These are phyloP conservation scores for Saksenaea vasiformis DNA, from an alignment of 371 early-diverging fungal genomes.

Conservation along the genomic window DNA sequence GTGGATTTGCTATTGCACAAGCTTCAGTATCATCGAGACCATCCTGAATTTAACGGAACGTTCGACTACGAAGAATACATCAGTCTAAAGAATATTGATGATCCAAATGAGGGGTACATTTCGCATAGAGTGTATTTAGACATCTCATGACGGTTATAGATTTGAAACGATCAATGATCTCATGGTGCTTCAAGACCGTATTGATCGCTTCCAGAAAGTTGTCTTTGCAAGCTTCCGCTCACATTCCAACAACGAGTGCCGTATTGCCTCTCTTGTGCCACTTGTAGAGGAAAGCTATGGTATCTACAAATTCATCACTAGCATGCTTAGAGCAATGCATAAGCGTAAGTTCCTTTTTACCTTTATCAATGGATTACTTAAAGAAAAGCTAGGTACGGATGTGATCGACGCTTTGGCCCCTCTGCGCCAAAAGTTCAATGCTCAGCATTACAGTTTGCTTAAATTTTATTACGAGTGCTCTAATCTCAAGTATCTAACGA, in stretches of 20 bases:
- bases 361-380: neutral
- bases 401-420: constrained; percentile 89
- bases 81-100: constrained; percentile 89
- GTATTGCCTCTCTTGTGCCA: constrained; percentile 94
- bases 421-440: constrained; percentile 83
- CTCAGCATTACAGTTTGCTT: constrained; percentile 81
- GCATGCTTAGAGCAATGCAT: constrained; percentile 97
- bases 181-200: constrained; percentile 86
- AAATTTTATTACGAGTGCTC: constrained; percentile 93
- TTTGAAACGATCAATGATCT: constrained; percentile 94
- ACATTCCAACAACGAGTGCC: constrained; percentile 90
- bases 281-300: constrained; percentile 95
- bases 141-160: constrained; percentile 34
- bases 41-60: constrained; percentile 92
- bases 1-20: constrained; percentile 87
- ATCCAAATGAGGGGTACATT: constrained; percentile 94
- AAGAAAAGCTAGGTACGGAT: constrained; percentile 44
- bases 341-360: constrained; percentile 61
- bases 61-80: constrained; percentile 98
- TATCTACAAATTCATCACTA: constrained; percentile 93
- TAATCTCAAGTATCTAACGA: constrained; percentile 87
- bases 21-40: constrained; percentile 87
- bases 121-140: neutral
- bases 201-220: constrained; percentile 88
- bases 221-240: constrained; percentile 86